phyloP scores from a whole-genome alignment of 176 grass and related monocot genomes.

The Phyllostachys edulis region DNA sequence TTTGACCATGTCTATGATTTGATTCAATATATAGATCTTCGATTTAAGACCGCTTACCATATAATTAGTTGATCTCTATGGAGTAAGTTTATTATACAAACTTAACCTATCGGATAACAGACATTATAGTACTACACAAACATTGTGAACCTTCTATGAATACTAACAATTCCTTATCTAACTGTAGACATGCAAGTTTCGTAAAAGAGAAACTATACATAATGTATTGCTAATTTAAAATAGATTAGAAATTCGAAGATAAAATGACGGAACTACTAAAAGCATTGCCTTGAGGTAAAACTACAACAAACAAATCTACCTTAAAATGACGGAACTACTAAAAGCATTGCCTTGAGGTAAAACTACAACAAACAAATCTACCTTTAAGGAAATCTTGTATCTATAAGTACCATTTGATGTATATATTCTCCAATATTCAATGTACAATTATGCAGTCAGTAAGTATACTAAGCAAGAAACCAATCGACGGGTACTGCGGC shows the following conservation, averaged over 20 bases:
- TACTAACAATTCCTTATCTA: background rate
- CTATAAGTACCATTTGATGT: background rate
- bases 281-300: background rate
- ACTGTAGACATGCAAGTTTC: too few relatives aligned
- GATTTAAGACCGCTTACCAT: background rate
- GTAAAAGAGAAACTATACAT: background rate
- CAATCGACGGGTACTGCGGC: too few relatives aligned
- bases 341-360: background rate
- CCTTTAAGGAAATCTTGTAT: background rate
- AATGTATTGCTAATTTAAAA: background rate
- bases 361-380: background rate
- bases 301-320: background rate
- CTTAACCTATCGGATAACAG: background rate
- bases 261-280: background rate
- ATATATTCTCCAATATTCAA: background rate
- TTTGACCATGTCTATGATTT: background rate
- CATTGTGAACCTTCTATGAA: background rate
- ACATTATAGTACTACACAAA: background rate
- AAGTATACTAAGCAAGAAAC: background rate
- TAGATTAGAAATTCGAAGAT: background rate
- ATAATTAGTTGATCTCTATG: background rate
- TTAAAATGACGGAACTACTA: too few relatives aligned
- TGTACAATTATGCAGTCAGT: conserved; percentile 4
- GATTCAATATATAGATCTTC: background rate
- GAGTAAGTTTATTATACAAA: background rate